Base-by-base conservation (phyloP, 2,329 filamentous ascomycete species). In the Septoria linicola region DNA sequence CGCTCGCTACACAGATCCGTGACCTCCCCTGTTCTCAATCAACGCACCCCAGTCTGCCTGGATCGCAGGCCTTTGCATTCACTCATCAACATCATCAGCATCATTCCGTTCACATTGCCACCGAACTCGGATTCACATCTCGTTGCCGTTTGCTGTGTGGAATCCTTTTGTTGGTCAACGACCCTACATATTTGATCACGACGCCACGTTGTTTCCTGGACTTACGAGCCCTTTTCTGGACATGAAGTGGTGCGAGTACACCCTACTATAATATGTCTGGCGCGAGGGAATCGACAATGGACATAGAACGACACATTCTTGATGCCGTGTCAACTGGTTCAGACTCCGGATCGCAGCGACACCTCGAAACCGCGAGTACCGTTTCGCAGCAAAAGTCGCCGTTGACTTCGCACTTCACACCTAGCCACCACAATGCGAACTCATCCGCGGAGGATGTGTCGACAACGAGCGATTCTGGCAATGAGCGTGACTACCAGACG, bases 401-500 rank as follows among this genome's bases (percentile, higher is more conserved):
- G 17, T 54, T 51, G 19, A 54, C 36, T 19, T 54, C 54, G 13
- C 55, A 53, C 19, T 58, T 61, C 31, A 52, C 59, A n/a, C 45
- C 46, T 23, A 37, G 34, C 17, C 45, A 52, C 7, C 35, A 53
- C 46, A 54, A 58, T 37, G 46, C 57, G 16, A 54, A 58, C 32
- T 64, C 63, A 16, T 61, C 64, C 2, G 63, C 61, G 19, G 65
- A 68, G 21, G 64, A 68, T 47, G 53, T 63, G 23, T 68, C 66
- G 17, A 63, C 63, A 17, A 60, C 58, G 31, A 68, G 66, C 54
- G 63, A 64, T 44, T 61, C 62, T n/a, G 66, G 65, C n/a, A 59
- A 59, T 32, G 64, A 64, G 6, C 54, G 59, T 41, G 65, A 62
- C 43, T 70, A 70, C 48, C 62, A 62, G 40, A 69, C 68, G 16